These are phyloP conservation scores for Oryza officinalis DNA, from an alignment of 176 grass and related monocot species.

Conservation along the genomic window DNA sequence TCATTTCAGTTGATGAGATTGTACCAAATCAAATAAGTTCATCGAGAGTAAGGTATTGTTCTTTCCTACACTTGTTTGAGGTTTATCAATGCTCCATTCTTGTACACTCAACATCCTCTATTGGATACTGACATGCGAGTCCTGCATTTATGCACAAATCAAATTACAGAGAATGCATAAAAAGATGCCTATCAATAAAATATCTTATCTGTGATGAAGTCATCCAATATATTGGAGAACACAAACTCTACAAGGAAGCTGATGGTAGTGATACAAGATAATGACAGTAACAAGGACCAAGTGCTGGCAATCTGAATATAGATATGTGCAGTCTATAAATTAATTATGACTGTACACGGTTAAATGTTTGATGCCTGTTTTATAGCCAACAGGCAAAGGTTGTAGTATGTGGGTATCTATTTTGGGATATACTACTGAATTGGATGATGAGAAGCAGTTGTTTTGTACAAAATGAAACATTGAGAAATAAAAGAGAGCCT, in stretches of 20 bases:
- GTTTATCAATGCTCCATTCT: not conserved
- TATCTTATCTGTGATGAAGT: constrained; percentile 84
- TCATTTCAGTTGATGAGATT: constrained; percentile 77
- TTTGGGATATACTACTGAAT: not conserved
- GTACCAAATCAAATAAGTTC: constrained; percentile 94
- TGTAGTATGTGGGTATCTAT: not conserved
- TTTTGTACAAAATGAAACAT: not conserved
- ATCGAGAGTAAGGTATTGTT: constrained; percentile 77
- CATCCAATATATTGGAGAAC: constrained; percentile 71
- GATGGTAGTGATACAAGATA: not conserved
- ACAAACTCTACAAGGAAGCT: constrained; percentile 50
- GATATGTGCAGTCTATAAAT: not conserved
- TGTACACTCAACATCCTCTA: not conserved
- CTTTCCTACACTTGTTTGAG: not conserved
- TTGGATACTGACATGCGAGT: not conserved
- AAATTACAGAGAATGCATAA: constrained; percentile 59
- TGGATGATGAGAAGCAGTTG: not conserved
- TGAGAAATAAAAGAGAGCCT: not conserved
- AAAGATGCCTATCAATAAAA: constrained; percentile 61
- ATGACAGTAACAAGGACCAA: not conserved
- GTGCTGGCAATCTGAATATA: not conserved
- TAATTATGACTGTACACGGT: not conserved
- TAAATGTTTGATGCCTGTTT: not conserved
- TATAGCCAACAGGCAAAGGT: not conserved
- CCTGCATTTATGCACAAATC: not conserved